Evolutionary conservation across 2,329 filamentous ascomycete genomes (phyloP).

Genomic region (Seiridium cupressi): DNA sequence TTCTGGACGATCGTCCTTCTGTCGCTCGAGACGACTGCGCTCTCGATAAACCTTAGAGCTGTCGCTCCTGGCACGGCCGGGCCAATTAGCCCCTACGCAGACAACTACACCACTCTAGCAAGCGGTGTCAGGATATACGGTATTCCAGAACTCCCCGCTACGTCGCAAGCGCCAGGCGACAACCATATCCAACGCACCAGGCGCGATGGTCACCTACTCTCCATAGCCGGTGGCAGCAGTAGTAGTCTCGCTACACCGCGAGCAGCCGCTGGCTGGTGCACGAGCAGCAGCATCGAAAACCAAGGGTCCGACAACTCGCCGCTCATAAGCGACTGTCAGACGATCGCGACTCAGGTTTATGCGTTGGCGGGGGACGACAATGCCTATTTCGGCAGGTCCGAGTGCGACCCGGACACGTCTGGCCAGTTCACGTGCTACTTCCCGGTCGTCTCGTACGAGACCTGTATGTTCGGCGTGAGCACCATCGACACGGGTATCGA

Average conservation of each 20-base stretch:
- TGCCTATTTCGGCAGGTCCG: slow-evolving; percentile 4
- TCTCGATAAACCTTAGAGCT: background rate
- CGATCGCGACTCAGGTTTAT: slow-evolving; percentile 3
- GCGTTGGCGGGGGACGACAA: background rate
- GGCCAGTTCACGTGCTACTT: slow-evolving; percentile 7
- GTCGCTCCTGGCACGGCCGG: background rate
- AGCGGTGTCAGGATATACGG: slow-evolving; percentile 7
- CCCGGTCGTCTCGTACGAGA: slow-evolving; percentile 5
- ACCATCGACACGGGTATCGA: background rate
- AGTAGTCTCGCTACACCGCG: background rate
- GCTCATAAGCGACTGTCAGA: slow-evolving; percentile 6
- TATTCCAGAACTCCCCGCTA: background rate
- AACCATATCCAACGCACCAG: background rate
- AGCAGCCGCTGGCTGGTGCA: slow-evolving; percentile 1
- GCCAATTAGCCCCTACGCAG: background rate
- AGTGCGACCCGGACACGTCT: background rate
- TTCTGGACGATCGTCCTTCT: background rate
- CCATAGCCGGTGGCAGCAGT: background rate
- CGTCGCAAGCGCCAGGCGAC: background rate
- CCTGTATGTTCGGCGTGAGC: slow-evolving; percentile 5
- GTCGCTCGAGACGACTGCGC: background rate
- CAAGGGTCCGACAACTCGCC: slow-evolving; percentile 5
- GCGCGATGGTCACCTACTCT: too few relatives aligned
- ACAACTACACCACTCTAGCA: background rate
- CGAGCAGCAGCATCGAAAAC: background rate